Base-by-base conservation (phyloP, 306 rosid genomes). In the Cicer bijugum region DNA sequence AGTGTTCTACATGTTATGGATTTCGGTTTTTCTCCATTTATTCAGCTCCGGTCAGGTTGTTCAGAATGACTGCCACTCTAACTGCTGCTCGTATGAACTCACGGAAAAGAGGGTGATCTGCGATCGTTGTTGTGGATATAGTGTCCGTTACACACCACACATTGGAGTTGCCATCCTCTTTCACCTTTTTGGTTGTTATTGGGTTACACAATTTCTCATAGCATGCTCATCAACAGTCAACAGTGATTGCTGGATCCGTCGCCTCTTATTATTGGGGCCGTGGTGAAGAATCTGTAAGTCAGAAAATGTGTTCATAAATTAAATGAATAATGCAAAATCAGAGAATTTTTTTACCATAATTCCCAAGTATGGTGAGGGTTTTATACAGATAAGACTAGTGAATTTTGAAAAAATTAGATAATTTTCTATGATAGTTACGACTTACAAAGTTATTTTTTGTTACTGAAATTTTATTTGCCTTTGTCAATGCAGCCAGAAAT, bases 201-300 rank as follows among this genome's bases (percentile, higher is more conserved):
- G 99, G 99, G 96, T 84, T 48, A 94, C 96, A 57, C 97, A 94
- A 46, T 94, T 91, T 84, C 77, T 91, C 67, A 81, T 89, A 57
- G 92, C 97, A 66, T 89, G 88, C 88, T 91, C 96, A 23, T 87
- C 96, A 48, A 87, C n/a, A n/a, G n/a, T n/a, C n/a, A n/a, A n/a
- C 99, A 1, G 93, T 94, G 38, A 87, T 94, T 84, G 97, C 99
- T n/a, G 99, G 99, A 78, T 88, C 97, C 38, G 97, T 94, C 46
- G 96, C 97, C 67, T 87, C 97, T 50, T 94, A 94, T 70, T 94
- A 94, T 75, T 94, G 99, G 99, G 92, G 96, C 69, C 88, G 85
- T 39, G 89, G 91, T 56, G 96, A 94, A 78, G 75, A 87, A 60
- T 90, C 97, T 19, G 99, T 94, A 87, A 87, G 98, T 83, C 76